Conservation (phyloP, 73 alveolate species). For the Breviolum minutum region DNA sequence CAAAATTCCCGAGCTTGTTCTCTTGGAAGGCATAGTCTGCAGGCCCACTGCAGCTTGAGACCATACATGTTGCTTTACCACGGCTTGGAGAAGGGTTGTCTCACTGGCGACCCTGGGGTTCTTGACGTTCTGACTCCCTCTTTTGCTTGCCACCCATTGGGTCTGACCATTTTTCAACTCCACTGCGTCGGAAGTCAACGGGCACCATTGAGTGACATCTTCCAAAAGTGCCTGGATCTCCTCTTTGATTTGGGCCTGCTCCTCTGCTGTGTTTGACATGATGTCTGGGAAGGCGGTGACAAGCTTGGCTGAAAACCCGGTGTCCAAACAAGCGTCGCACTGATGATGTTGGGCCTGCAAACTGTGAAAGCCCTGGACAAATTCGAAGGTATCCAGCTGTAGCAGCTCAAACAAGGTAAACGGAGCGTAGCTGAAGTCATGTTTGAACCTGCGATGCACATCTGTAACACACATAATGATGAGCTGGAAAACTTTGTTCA, state of each 20-base stretch:
- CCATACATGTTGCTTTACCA: not conserved
- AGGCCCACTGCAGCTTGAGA: no score
- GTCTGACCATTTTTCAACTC: not conserved
- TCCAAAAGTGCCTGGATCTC: not conserved
- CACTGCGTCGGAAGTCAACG: conserved; percentile 18
- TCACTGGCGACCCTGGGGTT: not conserved
- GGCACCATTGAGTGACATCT: not conserved
- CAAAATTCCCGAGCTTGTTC: not conserved
- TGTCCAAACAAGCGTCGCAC: not conserved
- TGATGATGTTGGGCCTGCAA: not conserved
- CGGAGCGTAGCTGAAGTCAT: not conserved
- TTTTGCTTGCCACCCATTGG: not conserved
- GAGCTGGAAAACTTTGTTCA: not conserved
- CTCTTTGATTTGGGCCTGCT: not conserved
- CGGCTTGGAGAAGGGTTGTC: not conserved
- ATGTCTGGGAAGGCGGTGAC: not conserved
- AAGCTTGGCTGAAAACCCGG: not conserved
- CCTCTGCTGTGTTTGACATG: not conserved
- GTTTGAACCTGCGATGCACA: not conserved
- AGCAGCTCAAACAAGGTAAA: not conserved
- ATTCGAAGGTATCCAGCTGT: not conserved
- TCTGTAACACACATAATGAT: not conserved
- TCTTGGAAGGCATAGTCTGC: not conserved
- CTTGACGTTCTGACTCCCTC: not conserved
- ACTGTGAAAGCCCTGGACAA: not conserved